Evolutionary conservation across 805 yeast genomes (phyloP).

Genomic region (Metschnikowia proteae): DNA sequence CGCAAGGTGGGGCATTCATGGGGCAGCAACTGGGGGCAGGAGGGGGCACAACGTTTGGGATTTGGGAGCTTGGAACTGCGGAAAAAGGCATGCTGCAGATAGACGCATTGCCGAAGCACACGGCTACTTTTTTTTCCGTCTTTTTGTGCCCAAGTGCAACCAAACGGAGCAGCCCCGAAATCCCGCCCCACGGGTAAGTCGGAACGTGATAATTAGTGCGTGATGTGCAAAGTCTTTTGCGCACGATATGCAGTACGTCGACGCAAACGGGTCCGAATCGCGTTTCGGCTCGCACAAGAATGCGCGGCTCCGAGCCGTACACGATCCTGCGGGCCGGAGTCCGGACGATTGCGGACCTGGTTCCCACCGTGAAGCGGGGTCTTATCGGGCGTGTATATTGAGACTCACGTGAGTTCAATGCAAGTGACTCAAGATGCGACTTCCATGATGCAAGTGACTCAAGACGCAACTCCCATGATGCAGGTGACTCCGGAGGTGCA

Average conservation of each 20-base stretch:
- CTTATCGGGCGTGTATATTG: no score
- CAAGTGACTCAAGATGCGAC: no score
- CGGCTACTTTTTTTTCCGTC: background rate
- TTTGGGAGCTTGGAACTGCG: background rate
- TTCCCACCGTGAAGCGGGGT: no score
- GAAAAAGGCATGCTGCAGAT: background rate
- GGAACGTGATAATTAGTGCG: background rate
- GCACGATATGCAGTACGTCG: background rate
- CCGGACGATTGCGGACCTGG: no score
- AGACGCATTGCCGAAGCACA: no score
- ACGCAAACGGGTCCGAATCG: background rate
- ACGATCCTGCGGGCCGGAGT: no score
- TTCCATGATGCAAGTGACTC: no score
- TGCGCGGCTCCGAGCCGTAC: background rate
- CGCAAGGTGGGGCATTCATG: conserved; percentile 4
- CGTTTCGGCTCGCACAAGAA: background rate
- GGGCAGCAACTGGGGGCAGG: background rate
- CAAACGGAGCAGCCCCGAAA: background rate
- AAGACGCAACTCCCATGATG: no score
- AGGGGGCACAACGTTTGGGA: background rate
- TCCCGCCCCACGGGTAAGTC: conserved; percentile 1
- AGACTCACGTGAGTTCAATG: no score
- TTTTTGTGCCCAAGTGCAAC: no score
- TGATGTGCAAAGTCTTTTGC: background rate
- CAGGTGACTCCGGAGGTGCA: no score